Evolutionary conservation across 2,329 filamentous ascomycete species (phyloP).

Genomic region (Herpotrichia juniperi): DNA sequence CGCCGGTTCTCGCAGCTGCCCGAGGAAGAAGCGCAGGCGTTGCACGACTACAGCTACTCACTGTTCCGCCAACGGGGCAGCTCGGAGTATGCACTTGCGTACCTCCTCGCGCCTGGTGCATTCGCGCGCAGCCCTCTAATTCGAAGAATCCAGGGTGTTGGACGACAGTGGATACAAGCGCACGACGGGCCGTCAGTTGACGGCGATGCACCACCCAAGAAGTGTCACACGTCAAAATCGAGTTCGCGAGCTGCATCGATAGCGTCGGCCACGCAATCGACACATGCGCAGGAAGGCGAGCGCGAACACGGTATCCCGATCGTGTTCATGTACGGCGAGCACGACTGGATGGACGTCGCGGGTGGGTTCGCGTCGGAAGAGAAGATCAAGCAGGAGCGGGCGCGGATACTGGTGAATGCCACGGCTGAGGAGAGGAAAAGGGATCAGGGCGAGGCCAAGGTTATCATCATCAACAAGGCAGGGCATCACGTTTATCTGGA

Average conservation of each 20-base stretch:
- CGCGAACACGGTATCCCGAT: constrained; percentile 76
- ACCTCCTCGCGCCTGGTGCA: constrained; percentile 91
- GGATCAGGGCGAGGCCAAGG: constrained; percentile 83
- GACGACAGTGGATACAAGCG: constrained; percentile 66
- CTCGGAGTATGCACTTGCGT: constrained; percentile 91
- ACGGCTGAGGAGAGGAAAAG: constrained; percentile 69
- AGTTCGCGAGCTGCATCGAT: constrained; percentile 20
- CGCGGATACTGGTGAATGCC: constrained; percentile 64
- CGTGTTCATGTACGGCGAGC: constrained; percentile 94
- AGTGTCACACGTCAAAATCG: constrained; percentile 12
- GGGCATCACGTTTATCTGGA: constrained; percentile 77
- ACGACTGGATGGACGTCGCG: constrained; percentile 97
- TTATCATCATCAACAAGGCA: constrained; percentile 75
- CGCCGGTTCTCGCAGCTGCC: constrained; percentile 91
- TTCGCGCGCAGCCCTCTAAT: constrained; percentile 89
- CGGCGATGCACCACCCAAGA: constrained; percentile 26
- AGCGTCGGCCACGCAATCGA: constrained; percentile 9
- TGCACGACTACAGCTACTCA: constrained; percentile 93
- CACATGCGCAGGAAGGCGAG: constrained; percentile 19
- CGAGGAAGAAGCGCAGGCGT: constrained; percentile 74
- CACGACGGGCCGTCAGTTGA: constrained; percentile 34
- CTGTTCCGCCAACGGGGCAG: constrained; percentile 92
- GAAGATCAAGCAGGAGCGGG: constrained; percentile 73
- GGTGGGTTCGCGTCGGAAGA: constrained; percentile 82
- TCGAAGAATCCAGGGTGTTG: constrained; percentile 82